Evolutionary conservation across 768 basidiomycete species (phyloP).

Genomic region (Boletus rex-veris): DNA sequence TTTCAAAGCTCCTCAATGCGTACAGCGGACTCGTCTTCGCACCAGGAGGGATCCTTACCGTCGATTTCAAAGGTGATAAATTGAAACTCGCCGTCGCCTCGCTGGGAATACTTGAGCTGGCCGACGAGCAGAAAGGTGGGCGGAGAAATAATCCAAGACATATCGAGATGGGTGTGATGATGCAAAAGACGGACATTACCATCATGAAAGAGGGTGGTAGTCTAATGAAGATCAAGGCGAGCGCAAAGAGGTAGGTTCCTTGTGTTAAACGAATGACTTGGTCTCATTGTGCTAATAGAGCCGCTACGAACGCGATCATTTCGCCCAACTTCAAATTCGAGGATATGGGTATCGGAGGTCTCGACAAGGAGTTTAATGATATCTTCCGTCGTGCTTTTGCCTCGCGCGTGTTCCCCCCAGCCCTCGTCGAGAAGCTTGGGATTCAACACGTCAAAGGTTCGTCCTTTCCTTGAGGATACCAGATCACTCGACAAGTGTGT

Average conservation of each 20-base stretch:
- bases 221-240: conserved; percentile 86
- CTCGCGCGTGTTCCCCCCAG: conserved; percentile 96
- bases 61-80: conserved; percentile 86
- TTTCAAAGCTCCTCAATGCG: conserved; percentile 65
- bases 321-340: conserved; percentile 99
- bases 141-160: conserved; percentile 29
- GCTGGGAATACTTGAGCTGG: conserved; percentile 56
- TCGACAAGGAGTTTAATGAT: conserved; percentile 90
- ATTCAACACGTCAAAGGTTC: conserved; percentile 97
- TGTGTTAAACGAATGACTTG: neutral
- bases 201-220: conserved; percentile 82
- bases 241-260: conserved; percentile 74
- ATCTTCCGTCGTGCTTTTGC: conserved; percentile 99
- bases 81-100: conserved; percentile 68
- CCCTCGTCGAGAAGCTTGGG: conserved; percentile 93
- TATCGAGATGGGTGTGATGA: conserved; percentile 65
- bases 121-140: conserved; percentile 55
- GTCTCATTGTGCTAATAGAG: conserved; percentile 43
- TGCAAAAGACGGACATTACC: conserved; percentile 89
- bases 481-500: neutral
- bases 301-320: conserved; percentile 91
- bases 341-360: conserved; percentile 99
- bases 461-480: conserved; percentile 3
- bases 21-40: conserved; percentile 73
- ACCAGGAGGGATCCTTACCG: conserved; percentile 65